Evolutionary conservation across 257 asterid genomes (phyloP).

Genomic region (Penstemon barbatus): DNA sequence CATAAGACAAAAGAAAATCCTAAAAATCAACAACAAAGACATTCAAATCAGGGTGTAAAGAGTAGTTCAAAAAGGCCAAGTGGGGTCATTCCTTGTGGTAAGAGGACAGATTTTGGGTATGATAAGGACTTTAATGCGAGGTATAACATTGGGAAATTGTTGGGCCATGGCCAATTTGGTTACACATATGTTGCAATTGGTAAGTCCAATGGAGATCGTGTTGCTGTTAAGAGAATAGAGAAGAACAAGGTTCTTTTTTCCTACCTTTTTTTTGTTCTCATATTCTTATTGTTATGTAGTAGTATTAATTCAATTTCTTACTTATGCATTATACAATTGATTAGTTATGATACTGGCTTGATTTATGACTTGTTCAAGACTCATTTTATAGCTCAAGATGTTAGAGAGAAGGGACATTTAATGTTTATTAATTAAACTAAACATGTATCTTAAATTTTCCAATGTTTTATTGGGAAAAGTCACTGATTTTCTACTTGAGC

Average conservation of each 20-base stretch:
- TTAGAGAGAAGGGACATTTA: no score
- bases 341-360: no score
- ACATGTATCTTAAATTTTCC: no score
- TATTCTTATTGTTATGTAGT: neutral
- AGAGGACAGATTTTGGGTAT: constrained; percentile 94
- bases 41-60: constrained; percentile 44
- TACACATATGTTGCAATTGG: constrained; percentile 91
- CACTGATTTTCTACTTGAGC: no score
- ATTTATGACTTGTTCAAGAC: no score
- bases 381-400: no score
- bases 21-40: constrained; percentile 41
- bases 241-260: constrained; percentile 69
- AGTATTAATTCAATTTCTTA: no score
- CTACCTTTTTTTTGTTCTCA: neutral
- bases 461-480: no score
- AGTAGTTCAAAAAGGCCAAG: constrained; percentile 47
- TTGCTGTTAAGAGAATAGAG: constrained; percentile 94
- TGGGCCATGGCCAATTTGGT: constrained; percentile 99
- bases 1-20: constrained; percentile 37
- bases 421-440: no score
- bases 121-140: constrained; percentile 79
- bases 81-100: constrained; percentile 87
- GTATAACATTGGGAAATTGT: constrained; percentile 78
- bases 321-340: no score
- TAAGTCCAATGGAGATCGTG: constrained; percentile 88